Evolutionary conservation across 192 early-diverging fungal species (phyloP), one percentile per base, ranked within the genome.

Genomic region (Coemansia sp.): DNA sequence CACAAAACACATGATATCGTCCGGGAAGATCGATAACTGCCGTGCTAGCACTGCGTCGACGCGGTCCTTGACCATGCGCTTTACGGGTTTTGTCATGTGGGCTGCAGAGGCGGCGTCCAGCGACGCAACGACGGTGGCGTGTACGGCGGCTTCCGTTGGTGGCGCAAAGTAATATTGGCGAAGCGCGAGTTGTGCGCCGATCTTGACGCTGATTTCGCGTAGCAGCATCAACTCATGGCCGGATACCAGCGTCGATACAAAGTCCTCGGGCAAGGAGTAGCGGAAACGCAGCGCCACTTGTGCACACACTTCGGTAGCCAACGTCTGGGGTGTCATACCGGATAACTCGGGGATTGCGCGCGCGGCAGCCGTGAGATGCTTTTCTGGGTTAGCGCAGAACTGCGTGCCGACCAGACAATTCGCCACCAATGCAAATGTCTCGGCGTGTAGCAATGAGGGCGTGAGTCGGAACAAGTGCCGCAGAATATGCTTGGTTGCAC

Each of bases 161-260:
- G 71, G 71, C 56, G 69, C 87, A 60, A 90, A 90, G 62, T 87
- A 78, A 70, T 97, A 98, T 29, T 92, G 87, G 37, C 88, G 86
- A 39, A 90, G 83, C 43, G 87, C 88, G 14, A 99, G 47, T 78
- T 99, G 97, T 35, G 95, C 85, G 24, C 97, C 97, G 15, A 90
- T 81, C 73, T 93, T 92, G 46, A 91, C 61, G 66, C 92, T 93
- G 29, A 97, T 81, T 43, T 93, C 91, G 69, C 96, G 89, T 29
- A 99, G 76, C 12, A 92, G 57, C n/a, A 93, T 86, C 4, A 86
- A 59, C 71, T 87, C 86, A 67, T 84, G 82, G n/a, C 81, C 76
- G 0, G 73, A 42, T n/a, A 83, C 60, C 22, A 86, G 49, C 29
- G 67, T 38, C 49, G 62, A 71, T 32, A 88, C 65, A 76, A 89